Conservation (phyloP, 352 stramenopile genomes). For the Pythium dissimile region DNA sequence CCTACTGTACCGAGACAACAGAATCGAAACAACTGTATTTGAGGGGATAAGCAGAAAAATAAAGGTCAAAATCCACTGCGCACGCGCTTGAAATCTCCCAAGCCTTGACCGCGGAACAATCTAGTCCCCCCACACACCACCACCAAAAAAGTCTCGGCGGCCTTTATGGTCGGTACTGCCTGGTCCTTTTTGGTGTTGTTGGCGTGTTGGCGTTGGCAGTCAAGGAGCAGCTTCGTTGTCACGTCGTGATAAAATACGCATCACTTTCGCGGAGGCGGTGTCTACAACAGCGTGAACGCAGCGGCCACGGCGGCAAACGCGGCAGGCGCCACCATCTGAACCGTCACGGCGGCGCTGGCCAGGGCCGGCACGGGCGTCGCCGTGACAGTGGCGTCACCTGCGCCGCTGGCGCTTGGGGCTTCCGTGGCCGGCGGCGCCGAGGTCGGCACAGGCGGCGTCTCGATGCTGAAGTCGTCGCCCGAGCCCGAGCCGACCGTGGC, state of each 20-base stretch:
- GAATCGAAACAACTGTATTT: no score
- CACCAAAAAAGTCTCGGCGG: no score
- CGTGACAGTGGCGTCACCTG: background rate
- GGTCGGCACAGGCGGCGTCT: conserved; percentile 6
- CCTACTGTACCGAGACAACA: no score
- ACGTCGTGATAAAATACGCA: background rate
- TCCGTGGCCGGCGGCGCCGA: background rate
- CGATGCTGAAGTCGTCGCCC: conserved; percentile 7
- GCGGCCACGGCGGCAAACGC: conserved; percentile 1
- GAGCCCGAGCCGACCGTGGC: conserved; percentile 6
- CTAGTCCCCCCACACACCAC: no score
- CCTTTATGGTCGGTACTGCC: no score
- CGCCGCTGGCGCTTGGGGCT: background rate
- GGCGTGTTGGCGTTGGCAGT: background rate
- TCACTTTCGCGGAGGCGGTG: background rate
- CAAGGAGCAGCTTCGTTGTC: no score
- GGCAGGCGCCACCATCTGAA: conserved; percentile 10
- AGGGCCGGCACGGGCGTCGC: background rate
- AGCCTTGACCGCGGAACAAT: no score
- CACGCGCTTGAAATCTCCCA: no score
- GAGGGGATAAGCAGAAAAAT: no score
- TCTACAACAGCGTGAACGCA: conserved; percentile 16
- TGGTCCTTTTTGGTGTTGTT: no score
- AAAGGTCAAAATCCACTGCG: no score
- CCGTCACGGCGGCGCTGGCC: conserved; percentile 4